Percentiles rank a stretch among this genome's conserved stretches.
These are phyloP conservation scores for Backusella morwellensis DNA, from an alignment of 192 early-diverging fungal genomes.

Conservation along the genomic window DNA sequence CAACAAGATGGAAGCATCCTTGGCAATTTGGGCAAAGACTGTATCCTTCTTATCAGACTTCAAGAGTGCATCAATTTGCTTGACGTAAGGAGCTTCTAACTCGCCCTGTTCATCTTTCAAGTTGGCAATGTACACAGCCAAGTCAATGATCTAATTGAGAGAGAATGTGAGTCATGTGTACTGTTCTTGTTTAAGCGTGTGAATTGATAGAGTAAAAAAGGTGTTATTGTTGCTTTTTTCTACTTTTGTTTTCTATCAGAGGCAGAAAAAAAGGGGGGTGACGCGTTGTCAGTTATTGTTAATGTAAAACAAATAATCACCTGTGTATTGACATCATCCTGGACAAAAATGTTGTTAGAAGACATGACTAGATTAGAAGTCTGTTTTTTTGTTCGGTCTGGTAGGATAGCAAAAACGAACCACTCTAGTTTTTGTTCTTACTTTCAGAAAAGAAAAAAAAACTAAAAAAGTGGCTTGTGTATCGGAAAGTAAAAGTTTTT, in stretches of 20 bases:
- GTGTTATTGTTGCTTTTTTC: background rate
- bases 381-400: background rate
- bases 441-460: background rate
- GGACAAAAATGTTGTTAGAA: constrained; percentile 13
- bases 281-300: background rate
- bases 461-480: background rate
- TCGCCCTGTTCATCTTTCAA: constrained; percentile 52
- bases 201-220: background rate
- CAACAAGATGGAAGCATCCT: constrained; percentile 55
- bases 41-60: constrained; percentile 58
- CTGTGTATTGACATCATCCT: constrained; percentile 6
- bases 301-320: background rate
- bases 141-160: constrained; percentile 58
- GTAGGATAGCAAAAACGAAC: constrained; percentile 6
- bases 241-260: background rate
- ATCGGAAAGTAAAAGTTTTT: constrained; percentile 1
- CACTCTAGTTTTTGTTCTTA: background rate
- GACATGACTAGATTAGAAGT: constrained; percentile 5
- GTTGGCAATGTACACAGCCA: constrained; percentile 65
- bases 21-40: constrained; percentile 54
- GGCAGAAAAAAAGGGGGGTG: background rate
- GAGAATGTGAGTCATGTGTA: background rate
- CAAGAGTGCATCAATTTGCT: constrained; percentile 49
- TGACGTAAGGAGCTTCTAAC: constrained; percentile 43
- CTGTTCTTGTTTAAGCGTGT: background rate